These are phyloP conservation scores for Cutaneotrichosporon dermatis DNA, from an alignment of 1,284 basidiomycete species.

Conservation along the genomic window DNA sequence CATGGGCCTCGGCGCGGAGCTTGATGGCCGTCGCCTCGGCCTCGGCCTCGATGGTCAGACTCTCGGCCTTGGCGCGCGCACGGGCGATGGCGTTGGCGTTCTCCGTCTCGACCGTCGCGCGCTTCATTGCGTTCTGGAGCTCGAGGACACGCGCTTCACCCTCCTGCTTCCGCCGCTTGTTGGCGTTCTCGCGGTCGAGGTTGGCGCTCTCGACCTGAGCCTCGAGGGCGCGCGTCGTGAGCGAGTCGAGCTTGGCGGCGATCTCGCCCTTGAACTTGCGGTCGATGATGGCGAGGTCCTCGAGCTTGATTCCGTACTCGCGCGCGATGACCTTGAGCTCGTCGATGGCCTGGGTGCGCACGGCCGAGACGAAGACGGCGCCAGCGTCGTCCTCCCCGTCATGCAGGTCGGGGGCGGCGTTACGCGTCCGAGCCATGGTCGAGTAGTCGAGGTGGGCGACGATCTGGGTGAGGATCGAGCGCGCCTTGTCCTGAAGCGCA, in stretches of 20 bases:
- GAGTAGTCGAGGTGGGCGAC: conserved; percentile 16
- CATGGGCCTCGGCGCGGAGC: conserved; percentile 12
- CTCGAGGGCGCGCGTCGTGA: conserved; percentile 16
- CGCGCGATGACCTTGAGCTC: conserved; percentile 16
- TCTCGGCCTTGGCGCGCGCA: conserved; percentile 9
- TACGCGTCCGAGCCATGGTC: conserved; percentile 15
- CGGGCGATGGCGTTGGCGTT: conserved; percentile 5
- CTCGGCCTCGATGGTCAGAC: conserved; percentile 12
- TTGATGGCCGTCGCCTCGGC: conserved; percentile 13
- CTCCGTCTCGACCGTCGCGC: conserved; percentile 13
- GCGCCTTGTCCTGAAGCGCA: conserved; percentile 22
- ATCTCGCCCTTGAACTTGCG: conserved; percentile 17
- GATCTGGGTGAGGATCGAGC: conserved; percentile 18
- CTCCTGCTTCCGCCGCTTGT: conserved; percentile 14
- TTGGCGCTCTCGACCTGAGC: conserved; percentile 19
- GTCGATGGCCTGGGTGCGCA: conserved; percentile 17
- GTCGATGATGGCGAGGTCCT: conserved; percentile 19
- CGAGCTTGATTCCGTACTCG: conserved; percentile 19
- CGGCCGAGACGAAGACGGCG: conserved; percentile 15
- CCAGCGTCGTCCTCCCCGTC: conserved; percentile 10
- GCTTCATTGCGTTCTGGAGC: conserved; percentile 16
- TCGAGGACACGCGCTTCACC: conserved; percentile 17
- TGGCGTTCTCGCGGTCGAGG: conserved; percentile 18
- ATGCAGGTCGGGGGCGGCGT: conserved; percentile 10
- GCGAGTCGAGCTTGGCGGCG: conserved; percentile 15